Evolutionary conservation across 2,329 filamentous ascomycete genomes (phyloP).

Genomic region (Cercospora beticola): DNA sequence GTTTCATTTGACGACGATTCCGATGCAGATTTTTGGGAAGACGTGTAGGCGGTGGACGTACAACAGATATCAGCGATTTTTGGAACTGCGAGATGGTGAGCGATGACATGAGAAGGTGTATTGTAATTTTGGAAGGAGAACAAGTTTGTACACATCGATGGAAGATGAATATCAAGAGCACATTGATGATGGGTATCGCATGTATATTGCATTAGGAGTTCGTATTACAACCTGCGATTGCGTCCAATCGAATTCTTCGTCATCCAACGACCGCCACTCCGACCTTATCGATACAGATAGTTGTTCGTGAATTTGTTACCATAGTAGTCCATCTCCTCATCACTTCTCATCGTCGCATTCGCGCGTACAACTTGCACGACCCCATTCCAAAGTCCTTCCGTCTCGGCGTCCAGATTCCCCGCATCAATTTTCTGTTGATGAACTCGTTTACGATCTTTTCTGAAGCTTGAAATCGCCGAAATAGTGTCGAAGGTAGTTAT

Average conservation of each 20-base stretch:
- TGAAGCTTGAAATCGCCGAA: conserved; percentile 54
- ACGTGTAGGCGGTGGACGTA: conserved; percentile 50
- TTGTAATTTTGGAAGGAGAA: too few relatives aligned
- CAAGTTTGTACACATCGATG: not conserved
- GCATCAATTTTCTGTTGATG: conserved; percentile 43
- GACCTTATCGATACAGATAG: conserved; percentile 32
- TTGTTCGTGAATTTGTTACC: conserved; percentile 35
- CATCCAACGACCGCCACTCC: not conserved
- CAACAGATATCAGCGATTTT: conserved; percentile 25
- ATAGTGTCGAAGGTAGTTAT: conserved; percentile 50
- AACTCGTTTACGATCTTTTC: conserved; percentile 52
- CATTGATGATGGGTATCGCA: not conserved
- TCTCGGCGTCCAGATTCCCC: conserved; percentile 39
- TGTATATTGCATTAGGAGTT: not conserved
- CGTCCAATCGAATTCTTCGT: not conserved
- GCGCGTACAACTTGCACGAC: conserved; percentile 58
- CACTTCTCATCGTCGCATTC: conserved; percentile 24
- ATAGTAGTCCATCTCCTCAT: conserved; percentile 39
- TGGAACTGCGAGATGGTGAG: conserved; percentile 31
- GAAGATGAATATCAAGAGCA: not conserved
- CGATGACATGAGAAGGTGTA: conserved; percentile 13
- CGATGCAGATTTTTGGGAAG: conserved; percentile 59
- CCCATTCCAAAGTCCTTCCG: conserved; percentile 61
- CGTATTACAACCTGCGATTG: not conserved
- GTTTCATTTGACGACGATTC: conserved; percentile 52